Percentiles rank a stretch among this genome's conserved stretches.
These are phyloP conservation scores for Penicillium paradoxum DNA, from an alignment of 495 filamentous ascomycete species.

Conservation along the genomic window DNA sequence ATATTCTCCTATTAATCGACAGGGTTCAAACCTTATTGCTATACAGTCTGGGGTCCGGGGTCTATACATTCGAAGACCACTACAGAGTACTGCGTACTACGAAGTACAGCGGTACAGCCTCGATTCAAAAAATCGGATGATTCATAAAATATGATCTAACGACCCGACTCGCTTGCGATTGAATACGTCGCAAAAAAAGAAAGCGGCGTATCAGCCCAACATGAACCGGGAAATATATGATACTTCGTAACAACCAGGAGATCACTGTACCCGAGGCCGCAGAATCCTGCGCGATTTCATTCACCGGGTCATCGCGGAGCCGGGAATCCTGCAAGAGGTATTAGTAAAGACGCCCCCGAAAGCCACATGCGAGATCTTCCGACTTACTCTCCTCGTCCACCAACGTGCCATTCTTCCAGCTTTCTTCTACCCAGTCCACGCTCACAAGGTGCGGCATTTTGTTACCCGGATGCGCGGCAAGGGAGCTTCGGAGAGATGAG, in stretches of 20 bases:
- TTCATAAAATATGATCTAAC: neutral
- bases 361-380: neutral
- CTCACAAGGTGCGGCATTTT: conserved; percentile 68
- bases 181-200: too few species aligned
- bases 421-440: conserved; percentile 68
- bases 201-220: too few species aligned
- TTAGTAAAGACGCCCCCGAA: neutral
- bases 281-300: neutral
- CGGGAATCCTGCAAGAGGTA: neutral
- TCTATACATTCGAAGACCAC: too few species aligned
- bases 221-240: too few species aligned
- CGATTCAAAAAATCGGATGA: neutral
- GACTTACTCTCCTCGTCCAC: conserved; percentile 69
- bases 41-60: too few species aligned
- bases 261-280: neutral
- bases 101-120: too few species aligned
- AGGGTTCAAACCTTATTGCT: too few species aligned
- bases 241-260: neutral
- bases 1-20: neutral
- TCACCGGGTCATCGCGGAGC: neutral
- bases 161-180: neutral
- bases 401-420: conserved; percentile 72
- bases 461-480: conserved; percentile 24
- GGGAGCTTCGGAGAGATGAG: conserved; percentile 22
- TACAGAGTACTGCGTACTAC: too few species aligned